Percentiles rank a stretch among this genome's conserved stretches.
Conservation (phyloP, 2,329 filamentous ascomycete genomes). For the Clathrospora elynae region DNA sequence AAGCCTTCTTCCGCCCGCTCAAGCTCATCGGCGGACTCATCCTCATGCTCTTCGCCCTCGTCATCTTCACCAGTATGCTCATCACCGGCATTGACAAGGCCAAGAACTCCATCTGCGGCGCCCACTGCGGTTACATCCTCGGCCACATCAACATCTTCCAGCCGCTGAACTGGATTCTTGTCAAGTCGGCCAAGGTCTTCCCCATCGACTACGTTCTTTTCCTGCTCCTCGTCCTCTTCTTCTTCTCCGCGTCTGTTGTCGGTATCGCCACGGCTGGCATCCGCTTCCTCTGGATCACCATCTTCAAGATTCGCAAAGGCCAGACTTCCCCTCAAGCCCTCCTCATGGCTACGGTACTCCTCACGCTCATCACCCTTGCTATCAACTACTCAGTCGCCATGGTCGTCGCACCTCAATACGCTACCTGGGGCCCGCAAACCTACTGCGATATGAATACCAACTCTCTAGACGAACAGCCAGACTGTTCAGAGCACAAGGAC, state of each 20-base stretch:
- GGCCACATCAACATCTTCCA: conserved; percentile 91
- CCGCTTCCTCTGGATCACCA: conserved; percentile 90
- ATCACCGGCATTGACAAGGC: conserved; percentile 96
- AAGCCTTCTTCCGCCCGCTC: conserved; percentile 82
- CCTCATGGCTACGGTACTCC: conserved; percentile 85
- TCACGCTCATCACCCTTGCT: conserved; percentile 86
- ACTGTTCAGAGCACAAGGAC: conserved; percentile 73
- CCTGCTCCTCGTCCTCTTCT: conserved; percentile 78
- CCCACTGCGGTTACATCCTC: conserved; percentile 88
- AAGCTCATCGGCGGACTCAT: conserved; percentile 85
- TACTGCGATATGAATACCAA: conserved; percentile 78
- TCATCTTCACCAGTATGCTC: conserved; percentile 90
- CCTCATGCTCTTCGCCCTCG: conserved; percentile 72
- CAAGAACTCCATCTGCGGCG: conserved; percentile 90
- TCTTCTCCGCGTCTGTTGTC: conserved; percentile 86
- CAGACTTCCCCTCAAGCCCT: conserved; percentile 91
- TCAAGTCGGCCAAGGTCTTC: conserved; percentile 80
- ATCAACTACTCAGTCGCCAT: conserved; percentile 93
- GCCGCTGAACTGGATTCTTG: conserved; percentile 87
- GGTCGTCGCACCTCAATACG: conserved; percentile 94
- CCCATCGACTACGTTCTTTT: conserved; percentile 92
- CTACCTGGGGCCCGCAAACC: conserved; percentile 91
- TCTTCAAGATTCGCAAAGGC: conserved; percentile 89
- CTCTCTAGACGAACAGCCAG: conserved; percentile 68
- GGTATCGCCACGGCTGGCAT: conserved; percentile 89